Evolutionary conservation across 2,329 filamentous ascomycete genomes (phyloP).

Genomic region (Trichophyton rubrum): DNA sequence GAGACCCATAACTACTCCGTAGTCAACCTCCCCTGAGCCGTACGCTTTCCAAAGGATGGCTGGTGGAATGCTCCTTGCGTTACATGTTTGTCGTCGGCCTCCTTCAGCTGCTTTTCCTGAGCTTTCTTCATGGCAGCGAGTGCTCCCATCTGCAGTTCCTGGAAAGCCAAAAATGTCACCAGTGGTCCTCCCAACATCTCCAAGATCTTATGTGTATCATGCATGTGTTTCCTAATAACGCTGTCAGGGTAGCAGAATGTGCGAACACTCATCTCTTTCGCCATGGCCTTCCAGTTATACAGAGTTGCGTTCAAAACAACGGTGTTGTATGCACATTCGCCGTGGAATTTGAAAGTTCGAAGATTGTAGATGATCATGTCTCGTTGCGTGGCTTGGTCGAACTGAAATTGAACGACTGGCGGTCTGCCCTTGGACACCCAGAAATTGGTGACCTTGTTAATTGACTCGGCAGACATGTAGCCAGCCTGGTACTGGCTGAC

Average conservation of each 20-base stretch:
- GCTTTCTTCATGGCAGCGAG: slow-evolving; percentile 24
- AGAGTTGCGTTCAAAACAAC: slow-evolving; percentile 36
- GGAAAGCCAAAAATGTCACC: slow-evolving; percentile 28
- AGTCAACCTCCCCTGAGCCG: too few relatives aligned
- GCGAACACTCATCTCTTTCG: slow-evolving; percentile 37
- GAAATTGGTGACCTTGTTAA: slow-evolving; percentile 26
- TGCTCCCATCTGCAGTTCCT: slow-evolving; percentile 26
- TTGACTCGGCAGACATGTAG: slow-evolving; percentile 28
- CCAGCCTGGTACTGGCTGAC: slow-evolving; percentile 30
- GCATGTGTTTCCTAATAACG: slow-evolving; percentile 38
- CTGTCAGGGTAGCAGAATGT: slow-evolving; percentile 41
- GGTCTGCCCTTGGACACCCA: slow-evolving; percentile 38
- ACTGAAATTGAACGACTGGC: slow-evolving; percentile 40
- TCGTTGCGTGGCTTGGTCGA: slow-evolving; percentile 40
- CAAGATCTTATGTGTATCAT: slow-evolving; percentile 38
- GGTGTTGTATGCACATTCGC: slow-evolving; percentile 28
- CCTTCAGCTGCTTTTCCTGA: slow-evolving; percentile 15
- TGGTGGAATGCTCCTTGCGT: background rate
- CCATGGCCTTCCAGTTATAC: slow-evolving; percentile 37
- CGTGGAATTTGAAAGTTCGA: slow-evolving; percentile 35
- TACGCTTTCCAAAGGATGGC: background rate
- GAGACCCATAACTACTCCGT: background rate
- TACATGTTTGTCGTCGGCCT: slow-evolving; percentile 7
- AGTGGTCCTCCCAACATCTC: slow-evolving; percentile 37
- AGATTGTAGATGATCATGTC: slow-evolving; percentile 37